phyloP scores from a whole-genome alignment of 1,139 yeast species.

The Taphrina sp. region DNA sequence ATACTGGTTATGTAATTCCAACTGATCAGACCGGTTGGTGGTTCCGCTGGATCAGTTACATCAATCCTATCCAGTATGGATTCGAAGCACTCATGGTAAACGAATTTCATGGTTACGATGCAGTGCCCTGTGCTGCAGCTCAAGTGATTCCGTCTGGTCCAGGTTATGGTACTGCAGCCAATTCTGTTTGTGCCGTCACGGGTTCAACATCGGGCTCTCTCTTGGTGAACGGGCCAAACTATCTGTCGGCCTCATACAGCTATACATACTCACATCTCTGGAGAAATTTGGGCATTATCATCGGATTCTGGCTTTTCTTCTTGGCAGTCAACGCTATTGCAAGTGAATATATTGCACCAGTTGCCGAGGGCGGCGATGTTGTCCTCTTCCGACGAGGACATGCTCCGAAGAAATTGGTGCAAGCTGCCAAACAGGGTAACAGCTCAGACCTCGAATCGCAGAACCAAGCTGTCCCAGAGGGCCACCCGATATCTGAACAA shows the following conservation, averaged over 20 bases:
- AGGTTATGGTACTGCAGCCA: slow-evolving; percentile 42
- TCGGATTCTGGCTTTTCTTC: slow-evolving; percentile 59
- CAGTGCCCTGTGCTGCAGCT: slow-evolving; percentile 50
- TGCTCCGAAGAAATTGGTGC: slow-evolving; percentile 43
- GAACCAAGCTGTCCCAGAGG: slow-evolving; percentile 11
- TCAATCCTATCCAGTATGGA: slow-evolving; percentile 58
- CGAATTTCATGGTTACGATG: slow-evolving; percentile 54
- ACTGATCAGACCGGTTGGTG: slow-evolving; percentile 39
- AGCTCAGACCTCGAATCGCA: slow-evolving; percentile 37
- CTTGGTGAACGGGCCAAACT: slow-evolving; percentile 59
- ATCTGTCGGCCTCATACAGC: slow-evolving; percentile 50
- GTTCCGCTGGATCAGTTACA: slow-evolving; percentile 54
- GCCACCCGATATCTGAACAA: not conserved
- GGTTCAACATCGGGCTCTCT: slow-evolving; percentile 62
- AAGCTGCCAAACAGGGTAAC: slow-evolving; percentile 42
- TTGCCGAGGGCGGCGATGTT: slow-evolving; percentile 80
- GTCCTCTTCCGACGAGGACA: slow-evolving; percentile 57
- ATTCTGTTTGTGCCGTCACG: slow-evolving; percentile 60
- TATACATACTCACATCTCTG: slow-evolving; percentile 65
- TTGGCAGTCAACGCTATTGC: slow-evolving; percentile 55
- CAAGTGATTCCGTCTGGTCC: slow-evolving; percentile 51
- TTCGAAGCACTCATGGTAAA: slow-evolving; percentile 59
- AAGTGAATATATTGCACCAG: slow-evolving; percentile 68
- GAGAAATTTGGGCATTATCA: slow-evolving; percentile 76
- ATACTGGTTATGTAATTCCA: slow-evolving; percentile 62